These are phyloP conservation scores for Paradendryphiella salina DNA, from an alignment of 2,329 filamentous ascomycete species.

Conservation along the genomic window DNA sequence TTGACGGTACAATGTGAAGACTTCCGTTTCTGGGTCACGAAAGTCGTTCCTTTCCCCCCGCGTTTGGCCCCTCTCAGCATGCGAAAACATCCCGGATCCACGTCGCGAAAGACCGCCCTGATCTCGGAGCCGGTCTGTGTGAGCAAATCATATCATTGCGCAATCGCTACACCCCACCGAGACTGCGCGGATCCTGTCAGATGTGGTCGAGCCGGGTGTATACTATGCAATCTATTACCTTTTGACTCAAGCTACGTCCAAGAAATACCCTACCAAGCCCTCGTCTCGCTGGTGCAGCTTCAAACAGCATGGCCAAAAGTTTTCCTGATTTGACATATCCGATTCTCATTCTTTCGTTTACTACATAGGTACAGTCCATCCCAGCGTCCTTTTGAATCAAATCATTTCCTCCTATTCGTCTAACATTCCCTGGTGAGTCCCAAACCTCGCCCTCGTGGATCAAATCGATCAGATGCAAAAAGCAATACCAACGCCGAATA, in stretches of 20 bases:
- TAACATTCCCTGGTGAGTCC: conserved; percentile 7
- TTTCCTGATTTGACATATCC: conserved; percentile 17
- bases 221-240: too few species aligned
- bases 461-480: conserved; percentile 22
- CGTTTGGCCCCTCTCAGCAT: conserved; percentile 11
- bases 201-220: too few species aligned
- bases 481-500: conserved; percentile 35
- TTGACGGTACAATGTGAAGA: neutral
- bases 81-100: conserved; percentile 18
- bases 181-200: neutral
- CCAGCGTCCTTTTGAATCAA: conserved; percentile 20
- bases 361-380: conserved; percentile 37
- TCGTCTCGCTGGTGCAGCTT: neutral
- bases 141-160: neutral
- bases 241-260: too few species aligned
- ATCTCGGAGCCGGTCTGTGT: neutral
- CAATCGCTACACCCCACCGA: neutral
- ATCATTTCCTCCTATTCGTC: conserved; percentile 14
- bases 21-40: conserved; percentile 5
- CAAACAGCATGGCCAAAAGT: neutral
- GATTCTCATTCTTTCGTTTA: conserved; percentile 31
- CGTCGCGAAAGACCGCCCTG: neutral
- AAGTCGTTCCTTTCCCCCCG: conserved; percentile 15
- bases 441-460: conserved; percentile 12
- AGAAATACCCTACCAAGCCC: too few species aligned